Percentiles rank a stretch among this genome's conserved stretches.
These are phyloP conservation scores for Kwoniella shivajii DNA, from an alignment of 1,284 basidiomycete species.

Conservation along the genomic window DNA sequence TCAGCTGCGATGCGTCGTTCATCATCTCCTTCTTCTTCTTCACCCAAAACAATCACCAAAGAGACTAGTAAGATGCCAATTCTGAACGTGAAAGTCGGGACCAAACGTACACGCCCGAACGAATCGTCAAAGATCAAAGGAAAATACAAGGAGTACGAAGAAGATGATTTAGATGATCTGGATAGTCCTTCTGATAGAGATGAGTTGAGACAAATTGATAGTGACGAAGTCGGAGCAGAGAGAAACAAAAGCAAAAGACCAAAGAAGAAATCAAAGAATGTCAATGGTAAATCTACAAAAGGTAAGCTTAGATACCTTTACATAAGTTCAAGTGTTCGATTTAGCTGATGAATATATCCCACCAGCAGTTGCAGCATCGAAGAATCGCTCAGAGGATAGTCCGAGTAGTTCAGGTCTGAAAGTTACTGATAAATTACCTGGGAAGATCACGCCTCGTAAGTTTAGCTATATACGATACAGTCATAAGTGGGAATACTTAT, in stretches of 20 bases:
- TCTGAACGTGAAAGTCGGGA: too few species aligned
- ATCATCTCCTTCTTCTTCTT: slow-evolving; percentile 1
- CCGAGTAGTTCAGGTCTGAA: slow-evolving; percentile 20
- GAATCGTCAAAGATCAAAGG: not conserved
- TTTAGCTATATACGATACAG: not conserved
- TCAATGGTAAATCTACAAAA: slow-evolving; percentile 17
- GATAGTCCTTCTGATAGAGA: slow-evolving; percentile 1
- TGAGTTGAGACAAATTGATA: slow-evolving; percentile 2
- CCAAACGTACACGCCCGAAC: too few species aligned
- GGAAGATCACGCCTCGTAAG: slow-evolving; percentile 37
- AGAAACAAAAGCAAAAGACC: slow-evolving; percentile 9
- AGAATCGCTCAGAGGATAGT: slow-evolving; percentile 19
- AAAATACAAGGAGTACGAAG: not conserved
- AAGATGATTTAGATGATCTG: slow-evolving; percentile 3
- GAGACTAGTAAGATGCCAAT: too few species aligned
- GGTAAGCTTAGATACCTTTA: slow-evolving; percentile 4
- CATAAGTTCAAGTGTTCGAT: not conserved
- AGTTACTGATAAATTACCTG: slow-evolving; percentile 18
- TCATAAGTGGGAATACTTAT: too few species aligned
- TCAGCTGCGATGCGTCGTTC: slow-evolving; percentile 10
- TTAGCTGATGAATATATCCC: not conserved
- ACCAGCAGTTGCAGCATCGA: slow-evolving; percentile 11
- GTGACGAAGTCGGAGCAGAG: slow-evolving; percentile 4
- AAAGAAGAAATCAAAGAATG: slow-evolving; percentile 19
- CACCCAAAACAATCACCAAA: not conserved